Conservation (phyloP, 805 yeast genomes). For the Isabelozyma pseudorhagii region DNA sequence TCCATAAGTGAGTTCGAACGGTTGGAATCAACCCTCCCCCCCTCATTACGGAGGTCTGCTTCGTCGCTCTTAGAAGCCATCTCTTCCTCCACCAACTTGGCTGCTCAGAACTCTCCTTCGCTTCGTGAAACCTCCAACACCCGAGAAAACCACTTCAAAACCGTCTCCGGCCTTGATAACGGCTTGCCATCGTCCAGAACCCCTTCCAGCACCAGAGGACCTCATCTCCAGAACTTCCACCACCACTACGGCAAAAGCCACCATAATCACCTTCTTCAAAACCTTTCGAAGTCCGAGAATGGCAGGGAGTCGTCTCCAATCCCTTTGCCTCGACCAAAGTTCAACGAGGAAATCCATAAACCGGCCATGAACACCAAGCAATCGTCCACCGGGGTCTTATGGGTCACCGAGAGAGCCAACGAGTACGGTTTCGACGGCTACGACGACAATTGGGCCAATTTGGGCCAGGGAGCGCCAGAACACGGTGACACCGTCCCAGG, state of each 20-base stretch:
- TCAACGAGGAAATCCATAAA: conserved; percentile 43
- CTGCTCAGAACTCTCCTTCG: neutral
- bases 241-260: conserved; percentile 6
- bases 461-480: conserved; percentile 67
- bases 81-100: conserved; percentile 2
- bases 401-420: conserved; percentile 61
- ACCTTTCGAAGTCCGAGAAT: conserved; percentile 28
- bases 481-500: conserved; percentile 59
- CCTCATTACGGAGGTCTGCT: conserved; percentile 34
- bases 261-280: conserved; percentile 21
- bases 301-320: conserved; percentile 45
- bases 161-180: conserved; percentile 8
- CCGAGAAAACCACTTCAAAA: conserved; percentile 13
- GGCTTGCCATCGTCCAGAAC: conserved; percentile 22
- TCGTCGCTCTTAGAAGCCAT: conserved; percentile 36
- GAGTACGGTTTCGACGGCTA: conserved; percentile 51
- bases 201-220: conserved; percentile 10
- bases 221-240: conserved; percentile 3
- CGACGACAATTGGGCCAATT: conserved; percentile 50
- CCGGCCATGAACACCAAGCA: conserved; percentile 60
- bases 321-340: conserved; percentile 48
- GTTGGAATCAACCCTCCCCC: conserved; percentile 41
- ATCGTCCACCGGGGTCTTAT: conserved; percentile 60
- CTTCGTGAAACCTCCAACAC: conserved; percentile 2
- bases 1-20: conserved; percentile 35